Conservation (phyloP, 2,329 filamentous ascomycete species). For the Orbilia ellipsospora region DNA sequence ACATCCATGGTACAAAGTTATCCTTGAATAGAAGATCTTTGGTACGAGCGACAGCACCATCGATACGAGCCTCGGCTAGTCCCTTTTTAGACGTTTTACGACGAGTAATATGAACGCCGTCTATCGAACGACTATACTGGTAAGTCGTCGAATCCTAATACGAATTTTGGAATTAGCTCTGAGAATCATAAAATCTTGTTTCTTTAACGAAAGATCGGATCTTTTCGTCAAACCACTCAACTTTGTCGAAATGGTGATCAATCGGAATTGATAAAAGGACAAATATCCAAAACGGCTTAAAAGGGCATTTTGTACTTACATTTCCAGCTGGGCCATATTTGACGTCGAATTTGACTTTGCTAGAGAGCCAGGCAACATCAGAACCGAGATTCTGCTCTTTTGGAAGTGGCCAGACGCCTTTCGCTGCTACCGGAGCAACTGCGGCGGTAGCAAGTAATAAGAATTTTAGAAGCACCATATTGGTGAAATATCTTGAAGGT, state of each 20-base stretch:
- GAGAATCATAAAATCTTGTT: no score
- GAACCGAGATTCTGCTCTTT: constrained; percentile 45
- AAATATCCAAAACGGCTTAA: constrained; percentile 58
- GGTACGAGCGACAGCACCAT: constrained; percentile 64
- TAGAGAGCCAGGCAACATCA: constrained; percentile 34
- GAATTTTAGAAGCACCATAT: constrained; percentile 29
- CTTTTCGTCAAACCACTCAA: no score
- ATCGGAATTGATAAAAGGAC: no score
- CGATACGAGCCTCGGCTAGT: constrained; percentile 62
- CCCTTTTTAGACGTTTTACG: constrained; percentile 69
- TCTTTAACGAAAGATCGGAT: no score
- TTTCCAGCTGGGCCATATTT: constrained; percentile 30
- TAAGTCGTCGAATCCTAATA: constrained; percentile 66
- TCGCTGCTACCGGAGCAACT: constrained; percentile 10
- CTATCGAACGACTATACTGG: constrained; percentile 64
- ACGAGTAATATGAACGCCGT: constrained; percentile 64
- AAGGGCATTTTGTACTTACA: constrained; percentile 59
- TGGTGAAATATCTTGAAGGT: not conserved
- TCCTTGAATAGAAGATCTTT: constrained; percentile 73
- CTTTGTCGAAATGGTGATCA: no score
- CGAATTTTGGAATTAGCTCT: constrained; percentile 55
- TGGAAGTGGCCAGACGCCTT: constrained; percentile 48
- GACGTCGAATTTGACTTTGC: constrained; percentile 36
- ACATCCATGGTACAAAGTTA: constrained; percentile 81
- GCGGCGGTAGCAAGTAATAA: constrained; percentile 19